Conservation (phyloP, 2,329 filamentous ascomycete species). For the Ophiostoma himal-ulmi region DNA sequence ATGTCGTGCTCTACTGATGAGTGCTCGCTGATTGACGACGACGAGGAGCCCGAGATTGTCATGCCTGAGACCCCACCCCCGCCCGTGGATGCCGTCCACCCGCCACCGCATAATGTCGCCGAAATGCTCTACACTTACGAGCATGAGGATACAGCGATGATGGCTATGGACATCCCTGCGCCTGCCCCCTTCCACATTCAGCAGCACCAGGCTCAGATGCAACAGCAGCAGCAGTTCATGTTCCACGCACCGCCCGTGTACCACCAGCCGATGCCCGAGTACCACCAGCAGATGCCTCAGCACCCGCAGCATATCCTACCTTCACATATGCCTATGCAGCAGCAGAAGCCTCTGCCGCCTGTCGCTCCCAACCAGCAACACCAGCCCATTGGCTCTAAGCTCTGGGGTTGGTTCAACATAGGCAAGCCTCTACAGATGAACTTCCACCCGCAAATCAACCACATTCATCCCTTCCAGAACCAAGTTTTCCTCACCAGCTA, state of each 20-base stretch:
- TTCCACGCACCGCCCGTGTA: constrained; percentile 9
- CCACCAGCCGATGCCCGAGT: constrained; percentile 31
- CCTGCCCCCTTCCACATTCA: background rate
- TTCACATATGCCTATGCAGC: constrained; percentile 5
- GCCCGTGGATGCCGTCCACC: constrained; percentile 26
- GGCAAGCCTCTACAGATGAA: constrained; percentile 14
- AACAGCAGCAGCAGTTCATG: constrained; percentile 17
- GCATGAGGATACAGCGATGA: constrained; percentile 40
- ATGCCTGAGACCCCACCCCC: constrained; percentile 34
- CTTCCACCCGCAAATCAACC: constrained; percentile 19
- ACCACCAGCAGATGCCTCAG: constrained; percentile 34
- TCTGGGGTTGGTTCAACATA: background rate
- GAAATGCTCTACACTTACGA: constrained; percentile 34
- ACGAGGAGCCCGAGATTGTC: constrained; percentile 33
- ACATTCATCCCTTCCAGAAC: constrained; percentile 17
- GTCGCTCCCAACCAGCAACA: background rate
- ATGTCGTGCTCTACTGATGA: constrained; percentile 1
- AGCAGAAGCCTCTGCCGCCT: constrained; percentile 9
- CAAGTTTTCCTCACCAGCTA: constrained; percentile 4
- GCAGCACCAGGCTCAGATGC: constrained; percentile 14
- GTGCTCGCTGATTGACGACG: constrained; percentile 25
- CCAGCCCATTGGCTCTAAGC: background rate
- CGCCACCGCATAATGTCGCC: constrained; percentile 2
- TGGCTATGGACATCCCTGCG: constrained; percentile 23
- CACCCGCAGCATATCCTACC: constrained; percentile 47